Conservation (phyloP, 495 filamentous ascomycete species). For the Collariella sp. region DNA sequence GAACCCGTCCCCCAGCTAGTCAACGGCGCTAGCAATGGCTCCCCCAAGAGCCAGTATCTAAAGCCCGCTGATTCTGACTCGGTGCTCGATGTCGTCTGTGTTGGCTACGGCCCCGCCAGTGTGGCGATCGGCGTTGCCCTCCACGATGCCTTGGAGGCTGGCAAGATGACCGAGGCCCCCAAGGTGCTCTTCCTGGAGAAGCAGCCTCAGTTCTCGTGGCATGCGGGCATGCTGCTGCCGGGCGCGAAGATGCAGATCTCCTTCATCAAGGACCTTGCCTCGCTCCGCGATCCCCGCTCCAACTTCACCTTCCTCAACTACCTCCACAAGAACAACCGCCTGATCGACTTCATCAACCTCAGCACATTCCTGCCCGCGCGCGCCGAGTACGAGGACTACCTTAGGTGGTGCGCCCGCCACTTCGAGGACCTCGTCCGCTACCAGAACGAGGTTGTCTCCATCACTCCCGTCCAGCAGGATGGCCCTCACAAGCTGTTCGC, state of each 20-base stretch:
- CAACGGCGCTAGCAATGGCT: constrained; percentile 13
- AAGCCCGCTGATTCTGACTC: constrained; percentile 34
- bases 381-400: constrained; percentile 89
- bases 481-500: constrained; percentile 43
- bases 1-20: constrained; percentile 5
- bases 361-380: constrained; percentile 80
- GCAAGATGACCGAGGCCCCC: constrained; percentile 38
- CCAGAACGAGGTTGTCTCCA: constrained; percentile 61
- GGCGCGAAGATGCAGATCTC: constrained; percentile 96
- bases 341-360: constrained; percentile 85
- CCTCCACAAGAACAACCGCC: constrained; percentile 63
- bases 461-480: constrained; percentile 41
- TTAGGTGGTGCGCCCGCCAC: constrained; percentile 78
- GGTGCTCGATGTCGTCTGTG: constrained; percentile 74
- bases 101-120: constrained; percentile 90
- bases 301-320: constrained; percentile 96
- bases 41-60: constrained; percentile 18
- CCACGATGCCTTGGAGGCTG: constrained; percentile 53
- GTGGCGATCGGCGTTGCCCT: constrained; percentile 87
- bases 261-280: constrained; percentile 94
- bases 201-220: constrained; percentile 79
- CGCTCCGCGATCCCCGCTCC: constrained; percentile 75
- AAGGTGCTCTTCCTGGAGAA: constrained; percentile 80
- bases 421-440: constrained; percentile 77
- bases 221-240: constrained; percentile 88